These are phyloP conservation scores for Diutina catenulata DNA, from an alignment of 1,139 yeast species.

Conservation along the genomic window DNA sequence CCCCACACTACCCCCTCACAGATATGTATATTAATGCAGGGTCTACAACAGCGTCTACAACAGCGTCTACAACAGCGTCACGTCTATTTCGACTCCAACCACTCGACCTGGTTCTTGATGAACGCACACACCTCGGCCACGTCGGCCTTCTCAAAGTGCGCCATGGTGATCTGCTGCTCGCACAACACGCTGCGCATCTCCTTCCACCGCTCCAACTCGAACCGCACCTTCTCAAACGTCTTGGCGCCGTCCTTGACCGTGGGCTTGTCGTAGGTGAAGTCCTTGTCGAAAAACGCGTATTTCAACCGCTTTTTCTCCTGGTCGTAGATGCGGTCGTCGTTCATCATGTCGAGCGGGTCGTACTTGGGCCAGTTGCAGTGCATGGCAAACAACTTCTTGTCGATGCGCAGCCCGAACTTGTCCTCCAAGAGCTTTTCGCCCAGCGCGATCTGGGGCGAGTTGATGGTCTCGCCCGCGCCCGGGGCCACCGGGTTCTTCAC, in stretches of 20 bases:
- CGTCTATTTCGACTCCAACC: too few species aligned
- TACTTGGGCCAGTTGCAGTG: conserved; percentile 5
- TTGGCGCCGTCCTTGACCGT: not conserved
- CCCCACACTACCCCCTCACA: too few species aligned
- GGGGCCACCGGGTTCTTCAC: not conserved
- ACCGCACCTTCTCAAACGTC: not conserved
- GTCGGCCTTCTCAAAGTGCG: not conserved
- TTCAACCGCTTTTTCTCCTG: not conserved
- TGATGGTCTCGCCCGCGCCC: not conserved
- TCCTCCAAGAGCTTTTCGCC: not conserved
- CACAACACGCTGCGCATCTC: not conserved
- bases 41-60: too few species aligned
- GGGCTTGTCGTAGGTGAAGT: conserved; percentile 1
- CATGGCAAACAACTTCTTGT: conserved; percentile 3
- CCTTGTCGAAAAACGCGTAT: conserved; percentile 2
- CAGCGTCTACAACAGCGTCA: too few species aligned
- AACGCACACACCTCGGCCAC: not conserved
- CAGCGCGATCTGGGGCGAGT: not conserved
- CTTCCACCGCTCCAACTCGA: conserved; percentile 4
- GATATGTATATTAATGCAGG: too few species aligned
- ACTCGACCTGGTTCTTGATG: conserved; percentile 1
- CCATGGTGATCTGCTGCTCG: not conserved
- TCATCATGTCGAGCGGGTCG: conserved; percentile 1
- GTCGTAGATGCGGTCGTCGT: conserved; percentile 3
- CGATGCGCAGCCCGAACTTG: not conserved